Conservation (phyloP, 805 yeast genomes). For the Middelhovenomyces tepae region DNA sequence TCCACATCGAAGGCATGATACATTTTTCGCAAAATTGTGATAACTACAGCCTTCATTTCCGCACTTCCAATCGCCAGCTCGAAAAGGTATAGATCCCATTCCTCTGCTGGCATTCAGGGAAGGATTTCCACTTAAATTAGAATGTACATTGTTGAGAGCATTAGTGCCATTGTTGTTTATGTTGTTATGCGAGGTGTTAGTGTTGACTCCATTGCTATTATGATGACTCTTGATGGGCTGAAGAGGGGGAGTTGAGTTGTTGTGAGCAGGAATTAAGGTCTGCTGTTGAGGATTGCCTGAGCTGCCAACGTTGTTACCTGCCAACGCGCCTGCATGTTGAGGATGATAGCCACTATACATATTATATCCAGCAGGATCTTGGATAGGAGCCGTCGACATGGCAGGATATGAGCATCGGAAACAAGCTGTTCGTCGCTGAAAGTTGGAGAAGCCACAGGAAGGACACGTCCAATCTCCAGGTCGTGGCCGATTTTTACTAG, state of each 20-base stretch:
- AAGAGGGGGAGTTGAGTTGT: too few species aligned
- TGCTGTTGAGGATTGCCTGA: slow-evolving; percentile 47
- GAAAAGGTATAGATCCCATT: slow-evolving; percentile 67
- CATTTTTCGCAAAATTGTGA: slow-evolving; percentile 87
- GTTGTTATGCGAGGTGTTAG: slow-evolving; percentile 16
- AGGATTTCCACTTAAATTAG: slow-evolving; percentile 3
- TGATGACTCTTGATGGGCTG: slow-evolving; percentile 13
- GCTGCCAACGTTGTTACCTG: slow-evolving; percentile 47
- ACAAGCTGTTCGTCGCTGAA: slow-evolving; percentile 89
- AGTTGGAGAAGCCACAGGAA: slow-evolving; percentile 88
- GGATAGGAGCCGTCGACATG: too few species aligned
- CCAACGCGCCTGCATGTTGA: slow-evolving; percentile 12
- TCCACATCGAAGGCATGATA: slow-evolving; percentile 82
- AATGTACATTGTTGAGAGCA: slow-evolving; percentile 4
- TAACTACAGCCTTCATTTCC: slow-evolving; percentile 67
- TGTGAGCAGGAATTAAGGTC: too few species aligned
- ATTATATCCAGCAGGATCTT: too few species aligned
- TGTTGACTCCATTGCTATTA: slow-evolving; percentile 13
- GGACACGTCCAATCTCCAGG: slow-evolving; percentile 99
- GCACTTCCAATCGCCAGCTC: slow-evolving; percentile 98
- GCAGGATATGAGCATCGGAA: slow-evolving; percentile 89
- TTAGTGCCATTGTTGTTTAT: slow-evolving; percentile 10
- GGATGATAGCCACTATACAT: too few species aligned
- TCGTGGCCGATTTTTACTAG: slow-evolving; percentile 76
- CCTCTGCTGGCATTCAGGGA: slow-evolving; percentile 18